Conservation (phyloP, 2,329 filamentous ascomycete genomes). For the Emmonsia crescens region DNA sequence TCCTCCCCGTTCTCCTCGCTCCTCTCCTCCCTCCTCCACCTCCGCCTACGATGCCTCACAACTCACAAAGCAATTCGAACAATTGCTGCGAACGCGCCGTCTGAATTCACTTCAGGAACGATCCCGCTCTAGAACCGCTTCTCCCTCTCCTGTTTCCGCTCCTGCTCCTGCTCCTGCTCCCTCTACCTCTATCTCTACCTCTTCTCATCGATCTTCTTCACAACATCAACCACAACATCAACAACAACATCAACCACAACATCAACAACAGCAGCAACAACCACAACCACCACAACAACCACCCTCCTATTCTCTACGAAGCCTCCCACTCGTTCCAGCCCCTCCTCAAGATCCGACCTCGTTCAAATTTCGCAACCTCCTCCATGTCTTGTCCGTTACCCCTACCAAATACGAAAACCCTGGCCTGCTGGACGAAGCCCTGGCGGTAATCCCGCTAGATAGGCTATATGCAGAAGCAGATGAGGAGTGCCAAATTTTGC, state of each 20-base stretch:
- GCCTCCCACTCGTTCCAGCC: slow-evolving; percentile 62
- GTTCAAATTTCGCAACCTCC: slow-evolving; percentile 67
- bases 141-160: slow-evolving; percentile 45
- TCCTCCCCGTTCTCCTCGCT: not conserved
- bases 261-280: not conserved
- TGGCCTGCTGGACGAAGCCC: slow-evolving; percentile 80
- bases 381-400: slow-evolving; percentile 75
- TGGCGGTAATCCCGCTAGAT: slow-evolving; percentile 76
- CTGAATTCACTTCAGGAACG: slow-evolving; percentile 69
- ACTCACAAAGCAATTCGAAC: slow-evolving; percentile 73
- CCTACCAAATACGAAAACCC: slow-evolving; percentile 95
- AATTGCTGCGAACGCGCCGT: slow-evolving; percentile 73
- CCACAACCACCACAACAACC: slow-evolving; percentile 30
- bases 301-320: slow-evolving; percentile 51
- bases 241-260: not conserved
- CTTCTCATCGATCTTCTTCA: not conserved
- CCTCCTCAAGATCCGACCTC: slow-evolving; percentile 62
- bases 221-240: not conserved
- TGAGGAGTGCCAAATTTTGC: slow-evolving; percentile 79
- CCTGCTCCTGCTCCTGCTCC: slow-evolving; percentile 36
- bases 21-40: not conserved
- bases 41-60: slow-evolving; percentile 61
- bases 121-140: slow-evolving; percentile 48
- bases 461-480: slow-evolving; percentile 89
- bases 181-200: not conserved